These are phyloP conservation scores for Pichia deserticola DNA, from an alignment of 805 yeast species.

Conservation along the genomic window DNA sequence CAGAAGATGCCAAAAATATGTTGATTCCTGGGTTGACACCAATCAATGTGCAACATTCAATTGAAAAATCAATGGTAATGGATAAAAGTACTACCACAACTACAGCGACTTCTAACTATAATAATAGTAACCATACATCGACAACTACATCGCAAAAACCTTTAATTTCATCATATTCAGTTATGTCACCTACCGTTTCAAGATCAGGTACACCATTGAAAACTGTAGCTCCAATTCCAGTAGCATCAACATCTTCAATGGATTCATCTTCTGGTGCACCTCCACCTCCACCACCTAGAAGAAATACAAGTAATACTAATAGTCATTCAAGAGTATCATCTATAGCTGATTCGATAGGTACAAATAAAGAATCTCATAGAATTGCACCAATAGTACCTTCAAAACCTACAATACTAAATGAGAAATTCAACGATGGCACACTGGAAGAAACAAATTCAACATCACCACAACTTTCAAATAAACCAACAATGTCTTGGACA, in stretches of 20 bases:
- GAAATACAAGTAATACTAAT: conserved; percentile 1
- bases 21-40: conserved; percentile 20
- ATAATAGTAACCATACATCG: not conserved
- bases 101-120: not conserved
- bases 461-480: not conserved
- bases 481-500: conserved; percentile 16
- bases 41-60: conserved; percentile 10
- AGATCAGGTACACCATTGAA: conserved; percentile 15
- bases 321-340: not conserved
- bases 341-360: not conserved
- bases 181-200: conserved; percentile 27
- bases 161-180: conserved; percentile 13
- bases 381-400: conserved; percentile 27
- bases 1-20: conserved; percentile 16
- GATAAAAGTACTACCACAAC: not conserved
- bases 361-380: conserved; percentile 11
- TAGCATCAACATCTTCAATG: conserved; percentile 1
- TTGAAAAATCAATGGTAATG: not conserved
- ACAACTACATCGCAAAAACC: not conserved
- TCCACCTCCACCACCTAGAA: conserved; percentile 25
- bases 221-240: not conserved
- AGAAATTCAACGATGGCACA: conserved; percentile 7
- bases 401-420: conserved; percentile 23
- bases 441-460: not conserved
- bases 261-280: conserved; percentile 2